Evolutionary conservation across 2,329 filamentous ascomycete genomes (phyloP).

Genomic region (Xenosphaeropsis pyriputrescens): DNA sequence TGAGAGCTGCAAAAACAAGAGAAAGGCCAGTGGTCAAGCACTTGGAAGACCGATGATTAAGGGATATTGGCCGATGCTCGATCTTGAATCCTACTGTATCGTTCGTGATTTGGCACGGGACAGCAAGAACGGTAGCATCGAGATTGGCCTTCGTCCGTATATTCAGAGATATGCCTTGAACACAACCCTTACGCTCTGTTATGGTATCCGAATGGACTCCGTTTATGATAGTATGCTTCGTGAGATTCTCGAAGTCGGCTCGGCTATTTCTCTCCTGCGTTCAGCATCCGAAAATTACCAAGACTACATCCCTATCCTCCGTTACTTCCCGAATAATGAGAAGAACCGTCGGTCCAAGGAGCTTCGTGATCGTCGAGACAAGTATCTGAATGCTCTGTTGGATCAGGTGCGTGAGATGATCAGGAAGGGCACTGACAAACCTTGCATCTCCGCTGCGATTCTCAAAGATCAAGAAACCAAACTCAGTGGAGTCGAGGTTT

Average conservation of each 20-base stretch:
- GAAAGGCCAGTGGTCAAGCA: slow-evolving; percentile 32
- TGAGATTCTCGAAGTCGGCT: slow-evolving; percentile 36
- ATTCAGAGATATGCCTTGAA: slow-evolving; percentile 37
- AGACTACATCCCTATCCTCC: slow-evolving; percentile 33
- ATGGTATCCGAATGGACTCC: slow-evolving; percentile 37
- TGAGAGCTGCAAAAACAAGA: slow-evolving; percentile 34
- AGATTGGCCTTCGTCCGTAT: slow-evolving; percentile 31
- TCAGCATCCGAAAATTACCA: slow-evolving; percentile 36
- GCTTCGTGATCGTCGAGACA: slow-evolving; percentile 29
- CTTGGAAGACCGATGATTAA: slow-evolving; percentile 28
- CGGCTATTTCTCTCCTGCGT: slow-evolving; percentile 31
- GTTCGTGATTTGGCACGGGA: slow-evolving; percentile 29
- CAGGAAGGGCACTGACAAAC: slow-evolving; percentile 32
- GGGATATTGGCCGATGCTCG: slow-evolving; percentile 35
- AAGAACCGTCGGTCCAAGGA: slow-evolving; percentile 31
- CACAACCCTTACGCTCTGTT: slow-evolving; percentile 36
- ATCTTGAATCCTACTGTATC: slow-evolving; percentile 35
- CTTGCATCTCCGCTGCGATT: slow-evolving; percentile 36
- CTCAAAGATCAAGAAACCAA: slow-evolving; percentile 38
- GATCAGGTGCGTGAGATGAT: slow-evolving; percentile 36
- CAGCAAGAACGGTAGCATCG: slow-evolving; percentile 23
- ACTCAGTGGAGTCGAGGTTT: slow-evolving; percentile 34
- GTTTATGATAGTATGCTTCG: slow-evolving; percentile 34
- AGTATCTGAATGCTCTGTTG: slow-evolving; percentile 31
- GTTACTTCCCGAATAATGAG: slow-evolving; percentile 35